These are phyloP conservation scores for Backusella mclennaniae DNA, from an alignment of 192 early-diverging fungal species.

Conservation along the genomic window DNA sequence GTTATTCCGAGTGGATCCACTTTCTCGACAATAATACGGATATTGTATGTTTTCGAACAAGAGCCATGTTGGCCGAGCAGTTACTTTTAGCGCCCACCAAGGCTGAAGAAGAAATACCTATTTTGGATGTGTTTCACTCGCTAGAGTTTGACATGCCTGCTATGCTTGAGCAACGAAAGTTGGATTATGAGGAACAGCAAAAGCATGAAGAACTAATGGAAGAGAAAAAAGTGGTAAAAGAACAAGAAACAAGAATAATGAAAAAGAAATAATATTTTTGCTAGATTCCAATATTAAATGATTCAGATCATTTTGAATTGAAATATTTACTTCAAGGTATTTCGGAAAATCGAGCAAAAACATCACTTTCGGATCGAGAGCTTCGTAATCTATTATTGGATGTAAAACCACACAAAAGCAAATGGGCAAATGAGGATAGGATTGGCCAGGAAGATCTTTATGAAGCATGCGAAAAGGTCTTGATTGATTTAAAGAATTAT, in stretches of 20 bases:
- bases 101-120: constrained; percentile 32
- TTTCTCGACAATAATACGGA: background rate
- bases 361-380: constrained; percentile 64
- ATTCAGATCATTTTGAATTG: constrained; percentile 27
- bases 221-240: constrained; percentile 34
- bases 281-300: constrained; percentile 32
- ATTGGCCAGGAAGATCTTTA: constrained; percentile 92
- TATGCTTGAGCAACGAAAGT: constrained; percentile 50
- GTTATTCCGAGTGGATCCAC: background rate
- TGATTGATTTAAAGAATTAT: constrained; percentile 80
- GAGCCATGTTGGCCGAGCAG: constrained; percentile 78
- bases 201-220: constrained; percentile 24
- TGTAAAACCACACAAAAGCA: constrained; percentile 76
- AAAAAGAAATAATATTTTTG: background rate
- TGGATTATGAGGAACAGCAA: constrained; percentile 31
- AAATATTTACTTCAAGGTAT: constrained; percentile 77
- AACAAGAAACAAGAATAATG: background rate
- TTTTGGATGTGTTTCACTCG: constrained; percentile 67
- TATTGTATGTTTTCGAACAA: constrained; percentile 58
- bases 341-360: constrained; percentile 63
- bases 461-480: constrained; percentile 80
- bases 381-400: constrained; percentile 74
- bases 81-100: constrained; percentile 13
- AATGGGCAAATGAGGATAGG: constrained; percentile 86
- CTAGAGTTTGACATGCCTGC: constrained; percentile 63